Conservation (phyloP, 352 stramenopile species). For the Globisporangium orthogonon region DNA sequence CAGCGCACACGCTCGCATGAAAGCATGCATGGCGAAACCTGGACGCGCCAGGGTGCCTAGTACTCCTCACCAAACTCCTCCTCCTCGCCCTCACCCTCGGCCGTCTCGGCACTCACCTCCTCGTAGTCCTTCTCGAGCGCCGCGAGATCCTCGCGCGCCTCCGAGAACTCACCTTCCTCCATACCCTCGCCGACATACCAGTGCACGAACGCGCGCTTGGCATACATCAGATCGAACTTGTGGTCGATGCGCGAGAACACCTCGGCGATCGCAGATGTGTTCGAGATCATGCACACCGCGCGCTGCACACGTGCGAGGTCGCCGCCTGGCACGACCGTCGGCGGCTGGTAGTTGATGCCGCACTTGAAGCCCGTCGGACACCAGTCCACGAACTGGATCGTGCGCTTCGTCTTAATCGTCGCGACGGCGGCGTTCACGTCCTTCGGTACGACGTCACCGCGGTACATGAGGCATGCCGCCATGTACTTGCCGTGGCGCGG, state of each 20-base stretch:
- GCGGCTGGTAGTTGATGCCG: conserved; percentile 98
- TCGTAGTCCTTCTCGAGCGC: conserved; percentile 99
- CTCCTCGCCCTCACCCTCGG: conserved; percentile 93
- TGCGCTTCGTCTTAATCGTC: conserved; percentile 99
- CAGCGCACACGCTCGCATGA: background rate
- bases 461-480: conserved; percentile 98
- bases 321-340: conserved; percentile 93
- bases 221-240: conserved; percentile 99
- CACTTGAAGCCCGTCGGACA: conserved; percentile 99
- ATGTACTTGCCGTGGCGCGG: conserved; percentile 99
- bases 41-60: conserved; percentile 23
- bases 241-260: conserved; percentile 97
- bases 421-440: conserved; percentile 96
- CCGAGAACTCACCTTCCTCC: conserved; percentile 99
- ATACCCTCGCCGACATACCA: conserved; percentile 99
- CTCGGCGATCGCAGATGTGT: conserved; percentile 98
- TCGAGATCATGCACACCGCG: conserved; percentile 98
- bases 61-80: conserved; percentile 90
- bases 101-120: conserved; percentile 97
- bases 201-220: conserved; percentile 99
- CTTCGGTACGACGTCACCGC: conserved; percentile 93
- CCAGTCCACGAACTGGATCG: conserved; percentile 99
- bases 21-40: too few relatives aligned
- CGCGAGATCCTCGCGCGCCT: conserved; percentile 97
- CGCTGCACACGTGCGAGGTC: conserved; percentile 97